A percentile compares a stretch with the other conserved stretches of the same genome.
phyloP scores from a whole-genome alignment of 345 rosid species.

The Citrus mangshanensis region DNA sequence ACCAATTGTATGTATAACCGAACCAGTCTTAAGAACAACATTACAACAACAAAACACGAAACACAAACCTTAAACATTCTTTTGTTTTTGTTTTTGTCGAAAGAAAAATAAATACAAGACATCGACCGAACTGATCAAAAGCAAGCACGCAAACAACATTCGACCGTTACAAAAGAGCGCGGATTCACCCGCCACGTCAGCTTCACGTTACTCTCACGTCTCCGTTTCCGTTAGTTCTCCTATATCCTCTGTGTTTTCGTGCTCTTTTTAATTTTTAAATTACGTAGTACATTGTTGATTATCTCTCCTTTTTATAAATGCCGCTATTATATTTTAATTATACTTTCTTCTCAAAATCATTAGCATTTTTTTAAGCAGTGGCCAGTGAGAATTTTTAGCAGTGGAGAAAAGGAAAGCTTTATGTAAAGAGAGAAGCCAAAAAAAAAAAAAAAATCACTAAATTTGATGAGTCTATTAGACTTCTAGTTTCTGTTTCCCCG shows the following conservation, averaged over 20 bases:
- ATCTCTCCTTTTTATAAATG: neutral
- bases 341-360: neutral
- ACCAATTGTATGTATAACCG: neutral
- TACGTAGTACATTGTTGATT: neutral
- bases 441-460: neutral
- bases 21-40: no score
- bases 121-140: no score
- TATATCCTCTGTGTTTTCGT: neutral
- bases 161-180: conserved; percentile 26
- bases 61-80: neutral
- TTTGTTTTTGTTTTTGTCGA: no score
- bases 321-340: neutral
- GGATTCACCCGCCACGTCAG: conserved; percentile 19
- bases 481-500: neutral
- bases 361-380: no score
- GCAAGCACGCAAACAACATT: neutral
- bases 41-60: neutral
- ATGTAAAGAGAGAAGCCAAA: neutral
- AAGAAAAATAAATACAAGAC: no score
- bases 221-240: conserved; percentile 19
- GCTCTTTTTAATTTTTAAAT: neutral
- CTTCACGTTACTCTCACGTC: conserved; percentile 14
- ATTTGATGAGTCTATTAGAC: neutral
- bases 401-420: neutral
- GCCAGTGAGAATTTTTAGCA: neutral